Evolutionary conservation across 352 stramenopile species (phyloP).

Genomic region (Globisporangium ultimum): DNA sequence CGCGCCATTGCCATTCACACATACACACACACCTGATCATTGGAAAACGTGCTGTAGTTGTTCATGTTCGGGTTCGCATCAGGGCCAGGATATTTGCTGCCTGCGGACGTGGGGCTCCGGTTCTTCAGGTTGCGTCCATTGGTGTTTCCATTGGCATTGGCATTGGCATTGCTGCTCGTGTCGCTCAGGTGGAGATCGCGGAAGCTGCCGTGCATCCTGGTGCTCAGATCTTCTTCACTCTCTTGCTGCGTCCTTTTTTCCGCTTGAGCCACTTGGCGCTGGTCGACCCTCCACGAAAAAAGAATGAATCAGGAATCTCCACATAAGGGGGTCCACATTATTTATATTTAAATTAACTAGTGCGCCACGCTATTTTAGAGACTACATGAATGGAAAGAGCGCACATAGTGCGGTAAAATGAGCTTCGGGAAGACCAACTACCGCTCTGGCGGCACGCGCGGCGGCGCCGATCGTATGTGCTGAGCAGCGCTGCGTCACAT

Average conservation of each 20-base stretch:
- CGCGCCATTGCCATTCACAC: neutral
- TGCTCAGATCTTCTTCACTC: conserved; percentile 1
- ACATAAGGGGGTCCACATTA: conserved; percentile 1
- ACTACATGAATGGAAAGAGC: no score
- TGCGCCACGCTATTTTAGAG: no score
- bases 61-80: conserved; percentile 27
- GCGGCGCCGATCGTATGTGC: conserved; percentile 81
- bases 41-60: conserved; percentile 74
- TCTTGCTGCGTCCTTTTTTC: neutral
- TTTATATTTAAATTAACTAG: no score
- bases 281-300: conserved; percentile 8
- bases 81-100: conserved; percentile 12
- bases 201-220: conserved; percentile 35
- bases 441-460: conserved; percentile 79
- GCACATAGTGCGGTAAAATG: conserved; percentile 26
- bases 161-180: conserved; percentile 9
- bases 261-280: neutral
- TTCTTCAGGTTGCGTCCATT: conserved; percentile 18
- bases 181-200: conserved; percentile 19
- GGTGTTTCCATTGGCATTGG: conserved; percentile 1
- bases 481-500: neutral
- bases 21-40: conserved; percentile 41
- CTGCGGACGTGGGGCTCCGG: conserved; percentile 15
- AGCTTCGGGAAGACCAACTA: conserved; percentile 87
- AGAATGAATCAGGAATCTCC: conserved; percentile 5